Conservation (phyloP, 441 rosid genomes). For the Pelargonium citronellum region DNA sequence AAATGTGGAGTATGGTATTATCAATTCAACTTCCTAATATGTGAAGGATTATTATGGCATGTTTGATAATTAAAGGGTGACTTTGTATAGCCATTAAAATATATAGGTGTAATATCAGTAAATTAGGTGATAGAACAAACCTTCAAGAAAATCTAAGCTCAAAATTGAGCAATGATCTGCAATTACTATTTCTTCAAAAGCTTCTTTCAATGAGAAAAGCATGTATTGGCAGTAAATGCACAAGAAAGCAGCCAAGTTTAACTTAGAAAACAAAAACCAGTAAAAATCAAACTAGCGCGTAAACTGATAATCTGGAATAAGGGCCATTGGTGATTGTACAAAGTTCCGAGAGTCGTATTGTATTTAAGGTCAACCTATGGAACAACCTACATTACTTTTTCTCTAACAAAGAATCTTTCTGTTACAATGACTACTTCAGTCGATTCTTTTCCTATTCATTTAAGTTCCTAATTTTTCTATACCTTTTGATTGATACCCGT, state of each 20-base stretch:
- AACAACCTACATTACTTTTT: not conserved
- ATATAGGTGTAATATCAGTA: not conserved
- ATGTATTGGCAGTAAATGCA: not conserved
- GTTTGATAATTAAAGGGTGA: not conserved
- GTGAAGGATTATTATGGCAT: not conserved
- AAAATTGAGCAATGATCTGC: not conserved
- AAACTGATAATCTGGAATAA: not conserved
- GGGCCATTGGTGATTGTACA: not conserved
- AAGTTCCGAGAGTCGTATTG: not conserved
- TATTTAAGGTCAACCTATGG: constrained; percentile 4
- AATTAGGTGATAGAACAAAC: not conserved
- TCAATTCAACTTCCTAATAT: not conserved
- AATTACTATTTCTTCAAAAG: not conserved
- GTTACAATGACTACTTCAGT: not conserved
- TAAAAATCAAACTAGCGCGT: not conserved
- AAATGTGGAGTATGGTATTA: not conserved
- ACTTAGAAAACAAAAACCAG: not conserved
- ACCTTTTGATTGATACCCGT: not conserved
- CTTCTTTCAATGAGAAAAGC: not conserved
- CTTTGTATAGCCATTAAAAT: not conserved
- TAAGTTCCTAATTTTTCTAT: not conserved
- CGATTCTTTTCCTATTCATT: not conserved
- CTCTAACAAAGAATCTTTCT: not conserved
- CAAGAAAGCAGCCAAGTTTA: not conserved
- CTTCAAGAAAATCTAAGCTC: not conserved